Evolutionary conservation across 352 stramenopile species (phyloP).

Genomic region (Poterioochromonas sp.): DNA sequence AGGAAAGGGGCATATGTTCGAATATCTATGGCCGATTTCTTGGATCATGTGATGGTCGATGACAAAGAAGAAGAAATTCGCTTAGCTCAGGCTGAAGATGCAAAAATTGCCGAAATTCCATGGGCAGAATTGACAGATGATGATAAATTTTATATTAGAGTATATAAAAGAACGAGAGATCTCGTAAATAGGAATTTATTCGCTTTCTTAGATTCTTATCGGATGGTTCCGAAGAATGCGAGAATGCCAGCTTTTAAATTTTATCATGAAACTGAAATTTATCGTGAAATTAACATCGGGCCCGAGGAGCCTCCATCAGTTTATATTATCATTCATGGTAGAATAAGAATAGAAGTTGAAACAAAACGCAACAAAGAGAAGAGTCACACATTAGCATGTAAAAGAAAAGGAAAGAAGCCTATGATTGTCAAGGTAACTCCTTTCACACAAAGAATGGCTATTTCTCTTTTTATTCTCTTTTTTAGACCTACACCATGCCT

Average conservation of each 20-base stretch:
- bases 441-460: no score
- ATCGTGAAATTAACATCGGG: not conserved
- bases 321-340: not conserved
- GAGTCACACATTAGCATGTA: not conserved
- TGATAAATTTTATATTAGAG: conserved; percentile 8
- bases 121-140: conserved; percentile 7
- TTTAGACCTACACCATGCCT: not conserved
- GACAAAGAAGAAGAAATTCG: not conserved
- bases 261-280: not conserved
- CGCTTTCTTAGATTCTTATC: not conserved
- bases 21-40: not conserved
- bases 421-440: not conserved
- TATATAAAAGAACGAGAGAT: not conserved
- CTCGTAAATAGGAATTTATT: not conserved
- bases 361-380: not conserved
- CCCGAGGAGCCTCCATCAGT: not conserved
- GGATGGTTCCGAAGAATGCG: not conserved
- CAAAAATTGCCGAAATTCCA: not conserved
- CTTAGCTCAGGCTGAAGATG: not conserved
- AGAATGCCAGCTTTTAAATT: not conserved
- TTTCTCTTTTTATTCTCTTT: not conserved
- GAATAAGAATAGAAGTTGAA: not conserved
- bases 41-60: not conserved
- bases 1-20: not conserved
- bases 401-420: conserved; percentile 16